Percentiles rank a stretch among this genome's conserved stretches.
phyloP scores from a whole-genome alignment of 345 rosid genomes.

The Populus ilicifolia region DNA sequence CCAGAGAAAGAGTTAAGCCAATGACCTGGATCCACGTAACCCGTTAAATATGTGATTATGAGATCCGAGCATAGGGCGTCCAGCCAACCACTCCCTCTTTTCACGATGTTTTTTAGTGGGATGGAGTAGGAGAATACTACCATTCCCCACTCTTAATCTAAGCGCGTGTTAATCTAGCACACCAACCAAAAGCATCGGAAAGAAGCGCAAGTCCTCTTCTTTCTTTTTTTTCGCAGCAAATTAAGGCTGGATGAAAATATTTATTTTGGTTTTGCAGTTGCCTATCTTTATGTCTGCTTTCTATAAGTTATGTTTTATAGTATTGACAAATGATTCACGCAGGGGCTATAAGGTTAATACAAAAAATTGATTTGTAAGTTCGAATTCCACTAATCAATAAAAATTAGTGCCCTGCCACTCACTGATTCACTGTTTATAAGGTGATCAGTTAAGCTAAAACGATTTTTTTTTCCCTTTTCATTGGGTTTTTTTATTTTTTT shows the following conservation, averaged over 20 bases:
- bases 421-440: too few relatives aligned
- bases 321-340: too few relatives aligned
- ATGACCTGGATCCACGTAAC: constrained; percentile 16
- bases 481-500: too few relatives aligned
- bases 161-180: not conserved
- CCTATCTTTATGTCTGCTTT: too few relatives aligned
- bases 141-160: not conserved
- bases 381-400: too few relatives aligned
- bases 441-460: too few relatives aligned
- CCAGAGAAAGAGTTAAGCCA: not conserved
- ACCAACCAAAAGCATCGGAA: not conserved
- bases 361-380: too few relatives aligned
- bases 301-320: too few relatives aligned
- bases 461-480: too few relatives aligned
- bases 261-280: too few relatives aligned
- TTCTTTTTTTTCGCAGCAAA: not conserved
- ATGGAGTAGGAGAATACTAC: constrained; percentile 8
- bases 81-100: constrained; percentile 15
- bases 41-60: not conserved
- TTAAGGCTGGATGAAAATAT: not conserved
- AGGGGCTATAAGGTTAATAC: too few relatives aligned
- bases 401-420: too few relatives aligned
- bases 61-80: not conserved
- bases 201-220: not conserved
- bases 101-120: constrained; percentile 11